Conservation (phyloP, 176 grass and related monocot species). For the Triticum timopheevii region DNA sequence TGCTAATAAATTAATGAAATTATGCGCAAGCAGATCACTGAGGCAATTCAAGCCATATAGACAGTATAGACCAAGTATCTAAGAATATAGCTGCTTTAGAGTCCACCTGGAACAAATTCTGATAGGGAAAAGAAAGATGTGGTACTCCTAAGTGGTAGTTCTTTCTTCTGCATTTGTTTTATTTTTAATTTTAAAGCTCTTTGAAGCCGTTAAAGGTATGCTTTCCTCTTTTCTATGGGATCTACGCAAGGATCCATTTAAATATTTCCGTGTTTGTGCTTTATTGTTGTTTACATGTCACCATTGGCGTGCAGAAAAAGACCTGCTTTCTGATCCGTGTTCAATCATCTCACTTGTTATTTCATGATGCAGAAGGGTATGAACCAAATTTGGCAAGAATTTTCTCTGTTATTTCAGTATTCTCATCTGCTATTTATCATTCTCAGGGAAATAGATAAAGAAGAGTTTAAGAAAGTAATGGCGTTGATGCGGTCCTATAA, state of each 20-base stretch:
- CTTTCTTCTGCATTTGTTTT: background rate
- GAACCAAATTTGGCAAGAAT: slow-evolving; percentile 26
- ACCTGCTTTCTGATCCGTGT: slow-evolving; percentile 26
- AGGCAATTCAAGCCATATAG: background rate
- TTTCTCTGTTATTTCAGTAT: slow-evolving; percentile 24
- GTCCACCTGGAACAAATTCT: slow-evolving; percentile 2
- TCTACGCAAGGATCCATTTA: slow-evolving; percentile 8
- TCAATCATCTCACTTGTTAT: slow-evolving; percentile 38
- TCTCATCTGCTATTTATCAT: slow-evolving; percentile 37
- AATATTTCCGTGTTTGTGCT: background rate
- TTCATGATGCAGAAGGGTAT: slow-evolving; percentile 51
- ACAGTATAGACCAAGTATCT: background rate
- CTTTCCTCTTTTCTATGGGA: background rate
- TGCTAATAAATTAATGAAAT: background rate
- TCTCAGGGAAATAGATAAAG: slow-evolving; percentile 89
- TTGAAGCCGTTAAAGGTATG: background rate
- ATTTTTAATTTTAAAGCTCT: background rate
- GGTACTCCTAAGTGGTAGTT: background rate
- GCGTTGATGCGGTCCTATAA: slow-evolving; percentile 82
- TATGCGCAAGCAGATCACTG: background rate
- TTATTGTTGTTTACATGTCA: slow-evolving; percentile 51
- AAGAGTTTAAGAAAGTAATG: slow-evolving; percentile 99
- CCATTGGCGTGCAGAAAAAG: slow-evolving; percentile 39
- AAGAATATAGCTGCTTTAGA: background rate
- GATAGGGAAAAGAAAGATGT: background rate